Conservation (phyloP, 495 filamentous ascomycete species). For the Polyplosphaeria fusca region DNA sequence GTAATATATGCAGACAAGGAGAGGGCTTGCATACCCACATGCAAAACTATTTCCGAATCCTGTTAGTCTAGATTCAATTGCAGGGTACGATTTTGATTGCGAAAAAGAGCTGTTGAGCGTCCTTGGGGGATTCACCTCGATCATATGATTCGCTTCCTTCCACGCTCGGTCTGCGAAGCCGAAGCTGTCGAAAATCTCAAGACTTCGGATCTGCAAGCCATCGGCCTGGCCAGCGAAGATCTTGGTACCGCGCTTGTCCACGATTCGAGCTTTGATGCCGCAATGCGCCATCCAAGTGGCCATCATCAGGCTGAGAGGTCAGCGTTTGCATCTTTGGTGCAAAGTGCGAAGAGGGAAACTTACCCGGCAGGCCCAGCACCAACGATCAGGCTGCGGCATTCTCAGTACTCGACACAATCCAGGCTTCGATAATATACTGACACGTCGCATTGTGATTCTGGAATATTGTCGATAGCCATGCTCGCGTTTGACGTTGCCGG, state of each 20-base stretch:
- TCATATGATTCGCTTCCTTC: slow-evolving; percentile 56
- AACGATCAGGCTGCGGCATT: slow-evolving; percentile 48
- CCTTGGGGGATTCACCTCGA: too few species aligned
- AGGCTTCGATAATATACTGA: too few species aligned
- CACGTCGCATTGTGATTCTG: slow-evolving; percentile 34
- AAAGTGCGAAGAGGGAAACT: not conserved
- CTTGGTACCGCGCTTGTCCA: slow-evolving; percentile 59
- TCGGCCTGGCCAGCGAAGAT: slow-evolving; percentile 61
- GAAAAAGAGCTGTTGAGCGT: too few species aligned
- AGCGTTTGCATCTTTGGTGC: not conserved
- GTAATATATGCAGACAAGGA: not conserved
- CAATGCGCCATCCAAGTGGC: slow-evolving; percentile 61
- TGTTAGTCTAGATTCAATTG: too few species aligned
- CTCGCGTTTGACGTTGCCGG: too few species aligned
- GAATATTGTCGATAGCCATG: not conserved
- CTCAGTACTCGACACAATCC: too few species aligned
- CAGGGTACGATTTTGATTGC: too few species aligned
- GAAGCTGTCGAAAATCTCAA: slow-evolving; percentile 66
- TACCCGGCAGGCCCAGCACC: slow-evolving; percentile 64
- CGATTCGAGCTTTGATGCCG: slow-evolving; percentile 56
- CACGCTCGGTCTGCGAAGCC: slow-evolving; percentile 59
- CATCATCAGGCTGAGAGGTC: slow-evolving; percentile 51
- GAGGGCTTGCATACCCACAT: slow-evolving; percentile 31
- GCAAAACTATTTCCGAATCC: slow-evolving; percentile 37
- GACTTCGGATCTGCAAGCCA: slow-evolving; percentile 55